Evolutionary conservation across 768 basidiomycete genomes (phyloP).

Genomic region (Lentinula sp.): DNA sequence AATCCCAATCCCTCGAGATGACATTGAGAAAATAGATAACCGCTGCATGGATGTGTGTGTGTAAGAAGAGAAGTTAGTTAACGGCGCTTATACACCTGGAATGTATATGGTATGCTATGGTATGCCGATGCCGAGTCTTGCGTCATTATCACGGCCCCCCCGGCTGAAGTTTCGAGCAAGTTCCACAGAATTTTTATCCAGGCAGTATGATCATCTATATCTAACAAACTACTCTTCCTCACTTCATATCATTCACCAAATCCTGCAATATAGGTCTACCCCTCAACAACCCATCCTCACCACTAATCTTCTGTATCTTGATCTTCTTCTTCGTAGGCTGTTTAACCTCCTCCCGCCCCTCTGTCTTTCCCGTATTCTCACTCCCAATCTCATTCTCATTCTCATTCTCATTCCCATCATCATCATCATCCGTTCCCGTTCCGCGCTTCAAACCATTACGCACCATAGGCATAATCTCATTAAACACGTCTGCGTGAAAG

Average conservation of each 20-base stretch:
- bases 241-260: slow-evolving; percentile 37
- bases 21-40: neutral
- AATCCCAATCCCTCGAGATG: no score
- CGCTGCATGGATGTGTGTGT: neutral
- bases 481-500: slow-evolving; percentile 32
- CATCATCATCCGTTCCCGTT: neutral
- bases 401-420: neutral
- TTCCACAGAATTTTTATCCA: neutral
- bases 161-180: neutral
- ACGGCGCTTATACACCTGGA: neutral
- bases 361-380: no score
- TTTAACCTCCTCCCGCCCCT: no score
- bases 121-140: neutral
- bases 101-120: no score
- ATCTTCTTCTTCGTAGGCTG: no score
- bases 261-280: slow-evolving; percentile 59
- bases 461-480: neutral
- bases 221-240: neutral
- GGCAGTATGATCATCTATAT: neutral
- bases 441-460: neutral
- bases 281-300: slow-evolving; percentile 39
- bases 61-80: neutral
- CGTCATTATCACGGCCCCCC: neutral
- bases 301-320: neutral
- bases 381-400: no score